These are phyloP conservation scores for Nissolia schottii DNA, from an alignment of 306 rosid species.

Conservation along the genomic window DNA sequence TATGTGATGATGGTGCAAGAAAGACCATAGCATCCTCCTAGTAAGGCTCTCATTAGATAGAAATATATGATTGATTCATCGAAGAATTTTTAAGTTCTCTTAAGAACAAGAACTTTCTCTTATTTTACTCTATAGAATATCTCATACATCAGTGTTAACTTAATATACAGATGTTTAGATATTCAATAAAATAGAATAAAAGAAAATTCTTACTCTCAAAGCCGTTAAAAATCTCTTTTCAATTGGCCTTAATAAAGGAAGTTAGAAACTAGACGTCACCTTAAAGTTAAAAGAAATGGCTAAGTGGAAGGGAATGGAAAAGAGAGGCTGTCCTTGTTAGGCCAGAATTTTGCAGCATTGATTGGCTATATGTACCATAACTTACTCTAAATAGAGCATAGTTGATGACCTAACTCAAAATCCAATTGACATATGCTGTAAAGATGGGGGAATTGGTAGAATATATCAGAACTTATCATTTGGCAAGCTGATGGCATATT, in stretches of 20 bases:
- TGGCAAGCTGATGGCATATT: neutral
- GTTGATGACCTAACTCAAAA: constrained; percentile 13
- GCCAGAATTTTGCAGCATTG: neutral
- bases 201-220: no score
- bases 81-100: no score
- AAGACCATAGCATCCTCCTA: neutral
- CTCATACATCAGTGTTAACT: no score
- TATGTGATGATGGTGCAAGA: no score
- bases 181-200: no score
- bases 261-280: neutral
- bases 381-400: neutral
- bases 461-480: neutral
- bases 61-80: neutral
- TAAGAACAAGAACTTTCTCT: no score
- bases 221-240: no score
- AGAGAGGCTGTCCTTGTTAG: neutral
- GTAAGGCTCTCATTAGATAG: constrained; percentile 7
- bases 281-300: neutral
- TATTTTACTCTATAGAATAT: no score
- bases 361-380: neutral
- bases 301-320: neutral
- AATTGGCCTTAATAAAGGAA: no score
- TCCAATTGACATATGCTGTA: neutral
- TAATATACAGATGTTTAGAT: no score
- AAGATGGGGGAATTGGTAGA: neutral